Conservation (phyloP, 2,329 filamentous ascomycete genomes). For the Phialophora macrospora region DNA sequence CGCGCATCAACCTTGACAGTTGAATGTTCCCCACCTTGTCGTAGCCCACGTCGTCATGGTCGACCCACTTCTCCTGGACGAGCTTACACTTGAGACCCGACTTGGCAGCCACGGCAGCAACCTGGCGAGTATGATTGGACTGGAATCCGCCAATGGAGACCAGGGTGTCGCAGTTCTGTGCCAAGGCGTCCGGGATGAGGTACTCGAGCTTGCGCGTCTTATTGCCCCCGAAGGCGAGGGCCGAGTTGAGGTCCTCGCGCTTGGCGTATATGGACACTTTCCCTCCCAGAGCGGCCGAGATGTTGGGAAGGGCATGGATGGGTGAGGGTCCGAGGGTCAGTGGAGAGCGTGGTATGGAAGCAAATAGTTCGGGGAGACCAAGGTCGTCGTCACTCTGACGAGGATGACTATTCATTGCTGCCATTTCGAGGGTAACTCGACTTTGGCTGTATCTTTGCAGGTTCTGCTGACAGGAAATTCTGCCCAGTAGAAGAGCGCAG, state of each 20-base stretch:
- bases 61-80: slow-evolving; percentile 72
- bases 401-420: not conserved
- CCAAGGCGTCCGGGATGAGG: slow-evolving; percentile 66
- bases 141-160: slow-evolving; percentile 71
- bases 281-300: slow-evolving; percentile 64
- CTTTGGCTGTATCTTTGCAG: not conserved
- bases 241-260: slow-evolving; percentile 72
- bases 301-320: slow-evolving; percentile 69
- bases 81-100: slow-evolving; percentile 59
- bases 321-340: slow-evolving; percentile 72
- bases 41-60: slow-evolving; percentile 64
- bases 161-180: slow-evolving; percentile 63
- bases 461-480: not conserved
- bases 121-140: slow-evolving; percentile 71
- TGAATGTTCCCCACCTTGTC: slow-evolving; percentile 73
- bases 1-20: slow-evolving; percentile 69
- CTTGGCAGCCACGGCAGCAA: slow-evolving; percentile 65
- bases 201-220: slow-evolving; percentile 74
- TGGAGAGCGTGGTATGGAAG: slow-evolving; percentile 64
- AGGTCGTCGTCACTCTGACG: not conserved
- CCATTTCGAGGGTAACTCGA: slow-evolving; percentile 1
- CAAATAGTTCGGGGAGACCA: slow-evolving; percentile 63
- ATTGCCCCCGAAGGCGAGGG: slow-evolving; percentile 70
- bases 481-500: not conserved
- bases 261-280: slow-evolving; percentile 71